phyloP scores from a whole-genome alignment of 2,329 filamentous ascomycete genomes.

The Zymoseptoria tritici region DNA sequence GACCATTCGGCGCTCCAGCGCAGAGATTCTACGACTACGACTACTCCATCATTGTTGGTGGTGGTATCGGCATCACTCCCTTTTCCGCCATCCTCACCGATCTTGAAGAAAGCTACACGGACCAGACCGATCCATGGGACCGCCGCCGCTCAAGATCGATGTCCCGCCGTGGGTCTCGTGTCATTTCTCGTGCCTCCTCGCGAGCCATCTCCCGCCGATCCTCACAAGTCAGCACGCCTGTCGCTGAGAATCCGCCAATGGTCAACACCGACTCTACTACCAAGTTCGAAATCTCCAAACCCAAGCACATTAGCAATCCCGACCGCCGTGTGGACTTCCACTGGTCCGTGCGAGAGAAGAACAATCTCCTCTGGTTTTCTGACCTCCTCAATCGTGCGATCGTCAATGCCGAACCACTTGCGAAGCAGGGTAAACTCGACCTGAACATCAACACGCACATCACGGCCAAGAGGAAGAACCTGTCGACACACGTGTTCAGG shows the following conservation, averaged over 20 bases:
- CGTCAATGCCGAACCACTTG: constrained; percentile 33
- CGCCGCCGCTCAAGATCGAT: not conserved
- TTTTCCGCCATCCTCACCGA: constrained; percentile 52
- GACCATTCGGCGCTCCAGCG: constrained; percentile 51
- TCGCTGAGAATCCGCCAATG: not conserved
- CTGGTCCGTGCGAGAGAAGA: constrained; percentile 53
- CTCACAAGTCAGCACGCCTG: not conserved
- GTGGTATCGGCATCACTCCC: constrained; percentile 52
- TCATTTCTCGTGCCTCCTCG: not conserved
- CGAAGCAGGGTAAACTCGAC: constrained; percentile 35
- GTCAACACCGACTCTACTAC: not conserved
- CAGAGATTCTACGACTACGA: constrained; percentile 53
- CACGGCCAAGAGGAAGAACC: constrained; percentile 47
- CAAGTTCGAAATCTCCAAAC: not conserved
- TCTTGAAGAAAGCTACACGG: constrained; percentile 36
- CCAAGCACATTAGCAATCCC: constrained; percentile 1
- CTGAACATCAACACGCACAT: constrained; percentile 52
- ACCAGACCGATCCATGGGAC: constrained; percentile 18
- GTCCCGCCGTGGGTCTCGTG: not conserved
- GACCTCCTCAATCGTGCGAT: constrained; percentile 47
- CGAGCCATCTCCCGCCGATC: not conserved
- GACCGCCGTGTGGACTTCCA: constrained; percentile 49
- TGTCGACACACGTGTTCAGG: constrained; percentile 49
- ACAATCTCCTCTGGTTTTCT: constrained; percentile 51
- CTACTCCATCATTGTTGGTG: constrained; percentile 50